A percentile compares a stretch with the other conserved stretches of the same genome.
phyloP scores from a whole-genome alignment of 495 filamentous ascomycete species.

The Annulohypoxylon stygium region DNA sequence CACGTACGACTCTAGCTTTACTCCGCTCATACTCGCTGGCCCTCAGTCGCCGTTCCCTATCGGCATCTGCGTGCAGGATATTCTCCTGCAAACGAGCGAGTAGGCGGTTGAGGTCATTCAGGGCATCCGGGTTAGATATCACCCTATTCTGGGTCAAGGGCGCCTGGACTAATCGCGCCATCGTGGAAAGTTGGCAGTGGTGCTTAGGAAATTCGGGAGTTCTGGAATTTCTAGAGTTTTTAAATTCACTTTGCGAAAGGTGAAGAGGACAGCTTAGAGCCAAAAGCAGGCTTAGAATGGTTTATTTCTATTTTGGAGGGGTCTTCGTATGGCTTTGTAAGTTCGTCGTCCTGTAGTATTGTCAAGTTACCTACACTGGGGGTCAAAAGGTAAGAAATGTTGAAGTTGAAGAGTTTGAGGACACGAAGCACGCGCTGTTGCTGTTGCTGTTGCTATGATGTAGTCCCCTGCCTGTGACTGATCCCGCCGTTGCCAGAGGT shows the following conservation, averaged over 20 bases:
- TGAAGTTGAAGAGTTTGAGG: background rate
- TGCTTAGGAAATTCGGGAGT: background rate
- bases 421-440: background rate
- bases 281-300: background rate
- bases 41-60: conserved; percentile 67
- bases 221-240: background rate
- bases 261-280: background rate
- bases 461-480: background rate
- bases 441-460: background rate
- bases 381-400: background rate
- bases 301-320: conserved; percentile 10
- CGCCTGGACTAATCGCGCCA: conserved; percentile 50
- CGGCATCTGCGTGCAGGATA: conserved; percentile 74
- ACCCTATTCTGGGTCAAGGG: conserved; percentile 43
- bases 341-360: background rate
- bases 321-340: background rate
- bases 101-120: conserved; percentile 76
- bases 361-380: background rate
- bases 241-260: conserved; percentile 6
- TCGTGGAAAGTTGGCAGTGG: conserved; percentile 9
- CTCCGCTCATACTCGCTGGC: conserved; percentile 77
- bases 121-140: conserved; percentile 45
- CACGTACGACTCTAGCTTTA: conserved; percentile 72
- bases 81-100: conserved; percentile 79
- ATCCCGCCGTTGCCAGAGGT: background rate